Base-by-base conservation (phyloP, 2,329 filamentous ascomycete species). In the Ilyonectria robusta region DNA sequence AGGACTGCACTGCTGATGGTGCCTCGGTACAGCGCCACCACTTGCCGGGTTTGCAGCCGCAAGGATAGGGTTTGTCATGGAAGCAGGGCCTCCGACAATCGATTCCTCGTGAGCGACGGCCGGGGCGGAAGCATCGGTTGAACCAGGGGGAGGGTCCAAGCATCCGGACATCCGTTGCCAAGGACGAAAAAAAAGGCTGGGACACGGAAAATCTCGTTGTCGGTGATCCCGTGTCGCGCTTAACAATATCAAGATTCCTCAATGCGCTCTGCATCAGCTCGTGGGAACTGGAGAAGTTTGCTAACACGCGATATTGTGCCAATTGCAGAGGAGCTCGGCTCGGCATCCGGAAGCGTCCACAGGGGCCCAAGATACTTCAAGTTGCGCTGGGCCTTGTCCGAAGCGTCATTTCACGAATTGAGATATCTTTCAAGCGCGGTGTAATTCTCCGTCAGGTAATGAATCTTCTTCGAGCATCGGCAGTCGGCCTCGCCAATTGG, bases 401-500 rank as follows among this genome's bases (percentile, higher is more conserved):
- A 76, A 1, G 80, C 80, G 26, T 83, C 80, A 62, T 81, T 72
- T 53, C 79, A 82, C 9, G 67, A 19, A 5, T 68, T 74, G 3
- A 81, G 26, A 26, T 26, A 6, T 4, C 26, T 6, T 26, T 6
- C 26, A 6, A 6, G 6, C 26, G 26, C 26, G 4, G 26, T 26
- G 26, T 26, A 26, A 26, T 26, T 26, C 5, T 26, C 26, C 26
- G 26, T 26, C 42, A 1, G 23, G 8, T 1, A 37, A n/a, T 10
- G 40, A 55, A 64, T 66, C 42, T 58, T 46, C 10, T 65, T 70
- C 0, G 77, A 73, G 53, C 80, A 82, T 7, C 80, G 78, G 4
- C 46, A 33, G 31, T 71, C 54, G 0, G 74, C 75, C 46, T 82
- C 81, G 10, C 78, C 80, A 3, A 82, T 81, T 81, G 1, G 81